phyloP scores from a whole-genome alignment of 1,139 yeast species.

The Blastobotrys buckinghamii region DNA sequence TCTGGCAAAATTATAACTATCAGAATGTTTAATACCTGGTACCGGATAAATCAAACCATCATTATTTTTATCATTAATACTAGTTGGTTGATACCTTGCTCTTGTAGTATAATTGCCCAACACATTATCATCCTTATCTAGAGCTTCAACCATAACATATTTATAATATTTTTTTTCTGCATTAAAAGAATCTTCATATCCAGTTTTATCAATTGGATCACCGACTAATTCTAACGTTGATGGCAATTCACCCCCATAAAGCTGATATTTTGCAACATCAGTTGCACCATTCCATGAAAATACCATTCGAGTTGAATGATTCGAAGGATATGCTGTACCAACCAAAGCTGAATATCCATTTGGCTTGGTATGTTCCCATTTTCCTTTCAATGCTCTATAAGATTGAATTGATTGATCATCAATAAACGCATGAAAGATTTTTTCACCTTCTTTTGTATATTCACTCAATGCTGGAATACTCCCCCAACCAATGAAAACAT shows the following conservation, averaged over 20 bases:
- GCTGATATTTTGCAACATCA: neutral
- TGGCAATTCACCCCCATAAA: neutral
- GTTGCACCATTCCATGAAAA: constrained; percentile 12
- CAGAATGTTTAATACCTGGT: neutral
- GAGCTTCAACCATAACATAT: neutral
- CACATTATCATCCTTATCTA: neutral
- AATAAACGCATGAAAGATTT: constrained; percentile 33
- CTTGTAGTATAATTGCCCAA: neutral
- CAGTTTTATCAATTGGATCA: neutral
- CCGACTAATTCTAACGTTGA: neutral
- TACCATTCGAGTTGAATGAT: neutral
- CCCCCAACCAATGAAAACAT: constrained; percentile 41
- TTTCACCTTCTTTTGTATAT: constrained; percentile 29
- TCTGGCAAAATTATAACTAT: too few species aligned
- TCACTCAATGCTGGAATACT: constrained; percentile 39
- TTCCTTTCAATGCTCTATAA: constrained; percentile 9
- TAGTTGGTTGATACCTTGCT: neutral
- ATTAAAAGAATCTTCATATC: neutral
- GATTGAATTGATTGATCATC: neutral
- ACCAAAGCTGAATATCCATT: neutral
- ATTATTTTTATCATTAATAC: neutral
- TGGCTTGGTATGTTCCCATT: neutral
- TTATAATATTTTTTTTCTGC: neutral
- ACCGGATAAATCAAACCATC: neutral
- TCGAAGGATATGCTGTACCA: neutral